Percentiles rank a stretch among this genome's conserved stretches.
phyloP scores from a whole-genome alignment of 371 early-diverging fungal genomes.

The Mortierella sp. region DNA sequence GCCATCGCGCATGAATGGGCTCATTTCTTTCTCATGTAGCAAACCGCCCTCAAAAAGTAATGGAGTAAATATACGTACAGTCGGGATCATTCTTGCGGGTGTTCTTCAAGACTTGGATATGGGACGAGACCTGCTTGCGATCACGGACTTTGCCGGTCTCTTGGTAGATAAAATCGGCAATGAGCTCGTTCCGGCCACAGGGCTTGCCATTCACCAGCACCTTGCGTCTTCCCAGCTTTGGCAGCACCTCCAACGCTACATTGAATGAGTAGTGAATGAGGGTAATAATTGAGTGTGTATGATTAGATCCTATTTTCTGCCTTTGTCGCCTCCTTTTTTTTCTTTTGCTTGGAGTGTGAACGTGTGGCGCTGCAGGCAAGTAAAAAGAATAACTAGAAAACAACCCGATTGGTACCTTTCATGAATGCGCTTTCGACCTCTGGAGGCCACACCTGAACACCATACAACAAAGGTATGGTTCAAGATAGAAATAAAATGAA shows the following conservation, averaged over 20 bases:
- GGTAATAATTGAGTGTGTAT: neutral
- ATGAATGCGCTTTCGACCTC: constrained; percentile 49
- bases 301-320: neutral
- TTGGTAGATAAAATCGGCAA: constrained; percentile 80
- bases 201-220: constrained; percentile 75
- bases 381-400: neutral
- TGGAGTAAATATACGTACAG: constrained; percentile 58
- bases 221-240: constrained; percentile 72
- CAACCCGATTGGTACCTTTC: constrained; percentile 30
- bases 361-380: constrained; percentile 14
- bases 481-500: neutral
- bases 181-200: constrained; percentile 81
- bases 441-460: constrained; percentile 45
- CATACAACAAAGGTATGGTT: neutral
- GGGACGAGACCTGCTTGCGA: constrained; percentile 86
- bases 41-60: neutral
- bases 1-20: too few species aligned
- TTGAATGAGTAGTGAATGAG: neutral
- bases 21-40: too few species aligned
- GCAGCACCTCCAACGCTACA: constrained; percentile 69
- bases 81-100: constrained; percentile 72
- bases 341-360: neutral
- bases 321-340: neutral
- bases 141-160: constrained; percentile 75
- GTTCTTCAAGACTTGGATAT: constrained; percentile 85